Evolutionary conservation across 2,329 filamentous ascomycete genomes (phyloP).

Genomic region (Verticillium zaregamsianum): DNA sequence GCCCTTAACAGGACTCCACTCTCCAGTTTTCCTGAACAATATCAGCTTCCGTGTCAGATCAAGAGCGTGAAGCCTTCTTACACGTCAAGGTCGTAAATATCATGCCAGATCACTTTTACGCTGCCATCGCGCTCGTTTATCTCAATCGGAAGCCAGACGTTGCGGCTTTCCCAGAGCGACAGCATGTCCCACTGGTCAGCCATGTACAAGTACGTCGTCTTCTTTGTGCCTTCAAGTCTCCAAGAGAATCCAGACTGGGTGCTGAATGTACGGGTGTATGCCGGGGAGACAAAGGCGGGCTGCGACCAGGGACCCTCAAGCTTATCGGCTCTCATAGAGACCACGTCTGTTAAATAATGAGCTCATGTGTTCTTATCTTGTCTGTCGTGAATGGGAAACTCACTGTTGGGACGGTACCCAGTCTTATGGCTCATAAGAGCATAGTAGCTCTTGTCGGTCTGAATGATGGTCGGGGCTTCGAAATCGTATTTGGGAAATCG

Average conservation of each 20-base stretch:
- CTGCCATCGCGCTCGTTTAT: conserved; percentile 45
- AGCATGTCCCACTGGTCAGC: conserved; percentile 47
- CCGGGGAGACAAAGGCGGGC: conserved; percentile 42
- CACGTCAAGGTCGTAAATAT: conserved; percentile 49
- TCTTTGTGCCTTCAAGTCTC: conserved; percentile 41
- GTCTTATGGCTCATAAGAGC: conserved; percentile 61
- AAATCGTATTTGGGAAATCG: conserved; percentile 57
- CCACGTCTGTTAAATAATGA: conserved; percentile 30
- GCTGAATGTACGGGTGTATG: conserved; percentile 47
- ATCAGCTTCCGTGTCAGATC: no score
- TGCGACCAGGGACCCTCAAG: conserved; percentile 48
- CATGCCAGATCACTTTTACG: conserved; percentile 45
- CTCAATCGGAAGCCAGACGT: conserved; percentile 50
- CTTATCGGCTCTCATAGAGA: conserved; percentile 47
- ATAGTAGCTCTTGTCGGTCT: conserved; percentile 56
- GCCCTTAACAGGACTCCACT: conserved; percentile 40
- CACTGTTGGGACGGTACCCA: conserved; percentile 53
- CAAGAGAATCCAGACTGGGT: conserved; percentile 47
- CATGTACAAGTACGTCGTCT: conserved; percentile 45
- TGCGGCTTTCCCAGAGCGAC: conserved; percentile 49
- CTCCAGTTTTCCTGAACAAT: conserved; percentile 32
- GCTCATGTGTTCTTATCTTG: no score
- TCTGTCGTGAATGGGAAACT: no score
- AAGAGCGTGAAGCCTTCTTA: no score
- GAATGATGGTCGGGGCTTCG: conserved; percentile 56